Base-by-base conservation (phyloP, 2,329 filamentous ascomycete genomes). In the Cladophialophora immunda region DNA sequence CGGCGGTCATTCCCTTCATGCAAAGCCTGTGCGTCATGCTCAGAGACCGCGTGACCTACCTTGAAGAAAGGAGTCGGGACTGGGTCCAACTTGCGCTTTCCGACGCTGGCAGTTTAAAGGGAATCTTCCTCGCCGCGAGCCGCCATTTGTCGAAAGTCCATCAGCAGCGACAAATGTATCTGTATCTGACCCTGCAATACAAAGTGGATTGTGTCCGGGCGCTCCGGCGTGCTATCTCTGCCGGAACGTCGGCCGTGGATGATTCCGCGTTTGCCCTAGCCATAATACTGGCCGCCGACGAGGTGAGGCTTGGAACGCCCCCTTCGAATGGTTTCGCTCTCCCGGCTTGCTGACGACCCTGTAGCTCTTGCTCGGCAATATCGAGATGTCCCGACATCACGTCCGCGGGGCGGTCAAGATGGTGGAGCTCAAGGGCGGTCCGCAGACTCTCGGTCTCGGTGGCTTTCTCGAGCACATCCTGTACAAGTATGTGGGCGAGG, bases 341-440 rank as follows among this genome's bases (percentile, higher is more conserved):
- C 8, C 29, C 8, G 29, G 29, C 8, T 30, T 8, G 29, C 29
- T 30, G 29, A 30, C 8, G 8, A 30, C 4, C 4, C 29, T 4
- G 8, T 30, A 30, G 29, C 8, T 30, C 29, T 8, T 30, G 29
- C 29, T 30, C 29, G 29, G 29, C 8, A 56, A 56, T 29, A 6
- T 56, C 25, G 22, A n/a, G 25, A 56, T 56, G 53, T 56, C 17
- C 25, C 27, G 53, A 32, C 53, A 56, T 56, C 53, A 56, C 29
- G 11, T 56, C 53, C 17, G 29, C 6, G 53, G 22, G 15, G 53
- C 53, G 17, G 25, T 56, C 25, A 56, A 29, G 29, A 30, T 56
- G 53, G 53, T 56, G 22, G 30, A 56, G 7, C 11, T 56, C 22
- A 56, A 56, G 22, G 53, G 53, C 29, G 53, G 53, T n/a, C 53